Base-by-base conservation (phyloP, 108 stramenopile species). In the Conticribra weissflogii region DNA sequence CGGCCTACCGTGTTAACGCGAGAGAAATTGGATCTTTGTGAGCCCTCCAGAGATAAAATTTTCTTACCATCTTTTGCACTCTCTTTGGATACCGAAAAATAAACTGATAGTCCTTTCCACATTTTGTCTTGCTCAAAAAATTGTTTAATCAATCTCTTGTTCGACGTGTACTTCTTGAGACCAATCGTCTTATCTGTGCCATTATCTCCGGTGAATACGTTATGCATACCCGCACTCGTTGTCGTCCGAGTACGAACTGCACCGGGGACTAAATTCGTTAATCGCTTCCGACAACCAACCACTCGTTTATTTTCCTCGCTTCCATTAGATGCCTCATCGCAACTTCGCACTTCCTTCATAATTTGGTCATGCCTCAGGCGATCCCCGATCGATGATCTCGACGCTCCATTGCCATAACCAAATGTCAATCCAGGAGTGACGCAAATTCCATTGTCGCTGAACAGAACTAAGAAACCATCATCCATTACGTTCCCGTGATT, bases 221-320 rank as follows among this genome's bases (percentile, higher is more conserved):
- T 59, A 9, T 60, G 76, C 92, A 94, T 94, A 8, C 92, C 92
- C 7, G 92, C 88, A 36, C 83, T 85, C 15, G 92, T 94, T 31
- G 81, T 59, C 17, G 89, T 88, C 30, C 92, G 76, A 7, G 88
- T 82, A 50, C 89, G 88, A 12, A 94, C 49, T 9, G 89, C 88
- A 23, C 82, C 73, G 22, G 86, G 83, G 30, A 60, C 27, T 18
- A 79, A 53, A 5, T 66, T 45, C n/a, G 52, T 54, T 0, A 81
- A 36, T 3, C 59, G 61, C 30, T 54, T 66, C 23, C 84, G 28
- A 54, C 86, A 87, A 0, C 57, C 54, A 3, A 59, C 24, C 33
- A 63, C 48, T 12, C 45, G 23, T 27, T 29, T 47, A 7, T 61
- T 25, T 19, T 54, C 22, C 59, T 59, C 36, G 7, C 30, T 32